Conservation (phyloP, 2,329 filamentous ascomycete species). For the Eutypella sp. region DNA sequence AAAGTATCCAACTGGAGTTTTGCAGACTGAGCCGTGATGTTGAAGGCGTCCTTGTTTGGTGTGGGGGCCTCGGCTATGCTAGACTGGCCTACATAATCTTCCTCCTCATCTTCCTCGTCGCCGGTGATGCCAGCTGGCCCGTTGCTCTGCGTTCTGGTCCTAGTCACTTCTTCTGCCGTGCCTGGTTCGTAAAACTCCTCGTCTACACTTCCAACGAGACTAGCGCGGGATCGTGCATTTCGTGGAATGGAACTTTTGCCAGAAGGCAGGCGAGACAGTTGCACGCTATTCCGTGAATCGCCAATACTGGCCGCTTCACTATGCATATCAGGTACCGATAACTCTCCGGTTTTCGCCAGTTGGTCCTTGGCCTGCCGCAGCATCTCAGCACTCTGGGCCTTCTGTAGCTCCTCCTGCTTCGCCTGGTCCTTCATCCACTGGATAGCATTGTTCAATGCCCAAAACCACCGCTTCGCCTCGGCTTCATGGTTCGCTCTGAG, state of each 20-base stretch:
- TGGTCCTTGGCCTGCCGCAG: conserved; percentile 77
- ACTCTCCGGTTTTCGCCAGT: conserved; percentile 50
- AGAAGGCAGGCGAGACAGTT: conserved; percentile 39
- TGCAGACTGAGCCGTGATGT: conserved; percentile 93
- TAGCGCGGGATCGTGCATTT: conserved; percentile 32
- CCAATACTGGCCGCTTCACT: conserved; percentile 50
- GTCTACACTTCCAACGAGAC: conserved; percentile 44
- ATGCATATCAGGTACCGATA: conserved; percentile 40
- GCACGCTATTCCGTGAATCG: conserved; percentile 42
- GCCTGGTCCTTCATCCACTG: conserved; percentile 98
- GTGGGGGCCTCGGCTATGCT: conserved; percentile 71
- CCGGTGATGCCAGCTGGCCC: conserved; percentile 30
- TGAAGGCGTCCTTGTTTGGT: conserved; percentile 86
- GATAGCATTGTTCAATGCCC: conserved; percentile 97
- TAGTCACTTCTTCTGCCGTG: conserved; percentile 38
- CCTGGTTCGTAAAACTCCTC: conserved; percentile 47
- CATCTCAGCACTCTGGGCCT: conserved; percentile 67
- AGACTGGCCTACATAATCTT: conserved; percentile 72
- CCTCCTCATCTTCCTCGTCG: conserved; percentile 50
- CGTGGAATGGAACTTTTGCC: conserved; percentile 24
- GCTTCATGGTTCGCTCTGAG: conserved; percentile 97
- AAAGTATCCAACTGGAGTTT: conserved; percentile 89
- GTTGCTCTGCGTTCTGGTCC: conserved; percentile 31
- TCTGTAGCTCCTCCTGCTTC: conserved; percentile 78
- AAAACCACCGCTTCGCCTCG: conserved; percentile 98